Conservation (phyloP, 768 basidiomycete genomes). For the Leccinum longicurvipes region DNA sequence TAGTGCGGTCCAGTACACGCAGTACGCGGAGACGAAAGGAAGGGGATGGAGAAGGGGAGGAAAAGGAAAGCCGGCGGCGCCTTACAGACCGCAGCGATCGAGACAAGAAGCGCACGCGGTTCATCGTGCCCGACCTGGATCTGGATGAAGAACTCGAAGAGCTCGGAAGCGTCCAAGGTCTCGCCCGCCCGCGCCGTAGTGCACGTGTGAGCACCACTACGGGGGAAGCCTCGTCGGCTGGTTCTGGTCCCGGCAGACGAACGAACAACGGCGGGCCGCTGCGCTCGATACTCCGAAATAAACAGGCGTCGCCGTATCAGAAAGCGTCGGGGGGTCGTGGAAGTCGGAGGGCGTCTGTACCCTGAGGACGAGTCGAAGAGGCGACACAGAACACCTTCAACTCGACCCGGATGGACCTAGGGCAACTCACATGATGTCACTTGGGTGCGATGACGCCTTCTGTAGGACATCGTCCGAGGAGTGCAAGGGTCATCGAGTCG, state of each 20-base stretch:
- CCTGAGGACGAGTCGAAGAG: background rate
- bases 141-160: background rate
- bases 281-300: slow-evolving; percentile 17
- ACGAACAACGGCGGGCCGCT: slow-evolving; percentile 2
- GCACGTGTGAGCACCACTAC: background rate
- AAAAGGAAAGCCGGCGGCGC: background rate
- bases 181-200: background rate
- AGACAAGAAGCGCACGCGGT: slow-evolving; percentile 11
- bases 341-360: slow-evolving; percentile 5
- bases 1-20: background rate
- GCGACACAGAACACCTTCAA: background rate
- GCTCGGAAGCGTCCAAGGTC: background rate
- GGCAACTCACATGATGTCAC: background rate
- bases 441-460: background rate
- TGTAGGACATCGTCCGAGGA: background rate
- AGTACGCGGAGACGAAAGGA: background rate
- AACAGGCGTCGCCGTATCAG: slow-evolving; percentile 8
- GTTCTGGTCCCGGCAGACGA: background rate
- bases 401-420: background rate
- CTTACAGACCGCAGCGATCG: background rate
- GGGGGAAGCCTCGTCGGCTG: background rate
- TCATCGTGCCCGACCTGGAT: slow-evolving; percentile 7
- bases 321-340: background rate
- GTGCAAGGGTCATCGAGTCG: background rate
- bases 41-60: background rate